Evolutionary conservation across 176 grass and related monocot species (phyloP), one percentile per base, ranked within the genome.

Genomic region (Eleusine indica): DNA sequence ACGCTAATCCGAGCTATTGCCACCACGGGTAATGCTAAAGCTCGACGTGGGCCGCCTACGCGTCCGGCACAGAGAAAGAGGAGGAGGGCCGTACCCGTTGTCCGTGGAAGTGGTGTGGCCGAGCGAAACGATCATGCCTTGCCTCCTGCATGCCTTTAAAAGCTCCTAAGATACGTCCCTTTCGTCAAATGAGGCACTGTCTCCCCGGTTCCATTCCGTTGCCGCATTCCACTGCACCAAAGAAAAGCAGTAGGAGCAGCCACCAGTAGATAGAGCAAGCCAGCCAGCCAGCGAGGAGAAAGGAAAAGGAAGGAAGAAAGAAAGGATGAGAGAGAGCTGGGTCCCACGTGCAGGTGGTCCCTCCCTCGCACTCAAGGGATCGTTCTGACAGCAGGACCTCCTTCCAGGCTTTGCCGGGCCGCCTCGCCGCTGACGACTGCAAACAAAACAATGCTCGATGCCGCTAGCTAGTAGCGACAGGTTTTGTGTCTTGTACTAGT

Each of bases 101-200:
- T 66, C 38, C 38, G 17, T 12, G 16, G 70, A 7, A 29, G 2
- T 30, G 61, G 61, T 29, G 70, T n/a, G 70, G 12, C 69, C 43
- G 5, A 4, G 2, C 3, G 8, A n/a, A 21, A 18, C 17, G 71
- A 75, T 74, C 28, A 37, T 35, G 71, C 28, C 58, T 25, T 25
- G 30, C 25, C 28, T 35, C 28, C 4, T 78, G 40, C 64, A 25
- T 66, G 30, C 25, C 76, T 35, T 66, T 0, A 85, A 71, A 42
- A 44, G 14, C 17, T 21, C 42, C 63, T 39, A 85, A 71, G 83
- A 78, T 28, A 25, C 40, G 88, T 90, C 88, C 67, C 83, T 86
- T 82, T 90, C 88, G 78, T 18, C 88, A 73, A 90, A 90, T 82
- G 83, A 47, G 73, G 66, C 67, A 10, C 14, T 73, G 88, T 78